Evolutionary conservation across 805 yeast genomes (phyloP).

Genomic region (Priceomyces castillae): DNA sequence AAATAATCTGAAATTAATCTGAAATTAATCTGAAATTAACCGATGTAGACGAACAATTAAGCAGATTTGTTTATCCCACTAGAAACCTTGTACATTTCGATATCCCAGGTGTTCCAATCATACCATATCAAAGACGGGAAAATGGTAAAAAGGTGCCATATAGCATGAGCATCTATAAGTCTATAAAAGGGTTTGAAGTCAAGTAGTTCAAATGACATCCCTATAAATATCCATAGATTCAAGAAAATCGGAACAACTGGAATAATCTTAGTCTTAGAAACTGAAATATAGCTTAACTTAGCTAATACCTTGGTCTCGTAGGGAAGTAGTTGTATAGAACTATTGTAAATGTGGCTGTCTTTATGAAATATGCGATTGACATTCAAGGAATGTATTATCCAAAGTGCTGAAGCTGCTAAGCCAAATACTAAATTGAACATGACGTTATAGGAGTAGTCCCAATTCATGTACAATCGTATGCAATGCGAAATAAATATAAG

Average conservation of each 20-base stretch:
- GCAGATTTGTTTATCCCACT: neutral
- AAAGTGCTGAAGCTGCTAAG: conserved; percentile 23
- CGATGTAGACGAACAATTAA: neutral
- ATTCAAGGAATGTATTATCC: conserved; percentile 32
- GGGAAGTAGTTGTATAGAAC: conserved; percentile 38
- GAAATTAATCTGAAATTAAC: too few relatives aligned
- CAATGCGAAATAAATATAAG: conserved; percentile 26
- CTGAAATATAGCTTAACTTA: conserved; percentile 28
- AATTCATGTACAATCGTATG: conserved; percentile 22
- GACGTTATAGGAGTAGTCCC: conserved; percentile 42
- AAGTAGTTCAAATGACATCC: conserved; percentile 32
- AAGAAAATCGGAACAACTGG: conserved; percentile 36
- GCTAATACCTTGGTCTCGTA: conserved; percentile 35
- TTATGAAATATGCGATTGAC: conserved; percentile 15
- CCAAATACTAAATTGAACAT: conserved; percentile 33
- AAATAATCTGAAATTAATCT: neutral
- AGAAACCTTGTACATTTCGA: conserved; percentile 28
- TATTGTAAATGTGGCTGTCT: conserved; percentile 24
- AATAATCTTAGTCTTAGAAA: conserved; percentile 24
- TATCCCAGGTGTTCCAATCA: conserved; percentile 51
- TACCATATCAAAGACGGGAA: conserved; percentile 78
- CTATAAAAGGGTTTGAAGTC: conserved; percentile 35
- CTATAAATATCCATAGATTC: conserved; percentile 29
- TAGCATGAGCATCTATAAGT: conserved; percentile 75
- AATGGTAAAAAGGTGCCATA: conserved; percentile 91